Conservation (phyloP, 495 filamentous ascomycete genomes). For the Copromyces sp. region DNA sequence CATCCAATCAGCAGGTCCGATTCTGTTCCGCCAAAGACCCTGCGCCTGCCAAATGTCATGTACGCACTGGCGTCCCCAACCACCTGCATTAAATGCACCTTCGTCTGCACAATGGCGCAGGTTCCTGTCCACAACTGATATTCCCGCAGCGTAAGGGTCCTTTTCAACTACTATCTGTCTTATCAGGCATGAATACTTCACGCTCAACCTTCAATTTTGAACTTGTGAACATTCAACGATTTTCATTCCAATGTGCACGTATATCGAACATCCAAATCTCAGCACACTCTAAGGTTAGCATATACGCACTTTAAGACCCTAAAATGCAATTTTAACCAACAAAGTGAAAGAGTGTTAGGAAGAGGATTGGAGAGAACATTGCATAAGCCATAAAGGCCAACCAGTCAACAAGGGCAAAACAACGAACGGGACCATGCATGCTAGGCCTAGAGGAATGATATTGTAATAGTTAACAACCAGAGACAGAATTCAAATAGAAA, state of each 20-base stretch:
- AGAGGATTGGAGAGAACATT: neutral
- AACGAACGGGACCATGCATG: neutral
- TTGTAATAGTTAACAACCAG: neutral
- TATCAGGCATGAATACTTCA: neutral
- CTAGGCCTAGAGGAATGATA: neutral
- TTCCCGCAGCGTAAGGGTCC: no score
- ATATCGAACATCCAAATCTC: no score
- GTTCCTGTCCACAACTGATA: neutral
- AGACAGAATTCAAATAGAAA: neutral
- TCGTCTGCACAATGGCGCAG: neutral
- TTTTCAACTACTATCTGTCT: neutral
- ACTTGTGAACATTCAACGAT: no score
- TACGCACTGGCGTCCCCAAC: neutral
- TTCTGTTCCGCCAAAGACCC: neutral
- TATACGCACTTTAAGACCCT: no score
- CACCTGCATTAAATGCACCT: neutral
- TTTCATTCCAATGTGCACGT: no score
- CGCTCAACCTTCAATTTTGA: no score
- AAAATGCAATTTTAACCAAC: neutral
- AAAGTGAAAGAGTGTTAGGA: neutral
- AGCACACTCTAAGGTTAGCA: no score
- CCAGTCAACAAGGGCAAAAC: neutral
- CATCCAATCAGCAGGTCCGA: neutral
- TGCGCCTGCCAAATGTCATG: neutral
- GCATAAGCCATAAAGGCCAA: neutral